Percentiles rank a stretch among this genome's conserved stretches.
These are phyloP conservation scores for Umbelopsis vinacea DNA, from an alignment of 192 early-diverging fungal genomes.

Conservation along the genomic window DNA sequence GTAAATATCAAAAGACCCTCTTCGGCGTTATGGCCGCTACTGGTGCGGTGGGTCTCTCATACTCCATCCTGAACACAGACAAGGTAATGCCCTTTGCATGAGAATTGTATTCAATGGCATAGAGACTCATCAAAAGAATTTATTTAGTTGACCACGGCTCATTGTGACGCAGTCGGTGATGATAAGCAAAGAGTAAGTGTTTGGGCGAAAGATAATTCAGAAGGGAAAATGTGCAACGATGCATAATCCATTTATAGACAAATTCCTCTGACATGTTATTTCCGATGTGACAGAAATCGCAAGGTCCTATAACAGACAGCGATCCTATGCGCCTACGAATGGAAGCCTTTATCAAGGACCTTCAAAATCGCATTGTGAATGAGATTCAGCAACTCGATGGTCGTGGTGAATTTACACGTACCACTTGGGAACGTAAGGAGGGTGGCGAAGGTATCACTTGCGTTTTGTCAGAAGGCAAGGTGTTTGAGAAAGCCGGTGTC, in stretches of 20 bases:
- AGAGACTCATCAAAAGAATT: neutral
- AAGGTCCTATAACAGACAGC: slow-evolving; percentile 49
- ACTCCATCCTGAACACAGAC: neutral
- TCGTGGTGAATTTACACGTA: slow-evolving; percentile 66
- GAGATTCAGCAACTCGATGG: slow-evolving; percentile 68
- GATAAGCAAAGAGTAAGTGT: slow-evolving; percentile 29
- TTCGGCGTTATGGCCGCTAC: neutral
- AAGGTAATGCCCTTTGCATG: neutral
- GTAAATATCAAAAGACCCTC: slow-evolving; percentile 1
- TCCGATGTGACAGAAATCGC: slow-evolving; percentile 26
- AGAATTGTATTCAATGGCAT: no score
- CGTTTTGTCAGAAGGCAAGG: slow-evolving; percentile 89
- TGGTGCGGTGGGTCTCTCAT: slow-evolving; percentile 1
- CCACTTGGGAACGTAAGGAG: slow-evolving; percentile 86
- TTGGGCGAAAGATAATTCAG: neutral
- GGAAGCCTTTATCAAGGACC: slow-evolving; percentile 75
- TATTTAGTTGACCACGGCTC: neutral
- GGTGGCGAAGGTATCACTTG: slow-evolving; percentile 93
- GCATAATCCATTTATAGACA: neutral
- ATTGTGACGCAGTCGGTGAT: slow-evolving; percentile 28
- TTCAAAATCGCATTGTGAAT: slow-evolving; percentile 79
- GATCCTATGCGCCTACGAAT: slow-evolving; percentile 82
- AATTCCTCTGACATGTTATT: neutral
- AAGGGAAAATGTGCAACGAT: neutral
- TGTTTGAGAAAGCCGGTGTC: slow-evolving; percentile 98